phyloP scores from a whole-genome alignment of 495 filamentous ascomycete species.

The Aspergillus diversus region DNA sequence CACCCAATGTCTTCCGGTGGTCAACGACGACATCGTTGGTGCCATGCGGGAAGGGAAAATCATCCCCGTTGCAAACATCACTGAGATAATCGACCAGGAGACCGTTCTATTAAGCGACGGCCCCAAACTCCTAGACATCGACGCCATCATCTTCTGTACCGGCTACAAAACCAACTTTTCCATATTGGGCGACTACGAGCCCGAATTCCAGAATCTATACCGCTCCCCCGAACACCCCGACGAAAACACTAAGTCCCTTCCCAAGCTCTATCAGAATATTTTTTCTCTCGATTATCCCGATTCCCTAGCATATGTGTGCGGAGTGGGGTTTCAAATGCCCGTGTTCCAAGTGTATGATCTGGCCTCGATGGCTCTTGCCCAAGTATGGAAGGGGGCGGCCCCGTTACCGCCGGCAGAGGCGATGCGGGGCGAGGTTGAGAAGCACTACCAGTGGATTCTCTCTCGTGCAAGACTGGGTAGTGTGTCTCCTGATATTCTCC shows the following conservation, averaged over 20 bases:
- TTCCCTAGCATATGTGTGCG: conserved; percentile 30
- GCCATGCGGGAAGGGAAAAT: neutral
- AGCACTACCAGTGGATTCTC: conserved; percentile 36
- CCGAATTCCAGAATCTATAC: neutral
- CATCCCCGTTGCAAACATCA: neutral
- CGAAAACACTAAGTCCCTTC: conserved; percentile 16
- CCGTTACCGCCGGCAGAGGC: conserved; percentile 25
- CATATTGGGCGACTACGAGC: conserved; percentile 11
- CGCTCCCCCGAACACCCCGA: neutral
- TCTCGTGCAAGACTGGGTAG: conserved; percentile 16
- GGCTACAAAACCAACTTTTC: conserved; percentile 22
- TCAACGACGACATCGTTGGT: neutral
- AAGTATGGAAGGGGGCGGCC: conserved; percentile 29
- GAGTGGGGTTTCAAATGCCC: conserved; percentile 27
- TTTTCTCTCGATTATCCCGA: conserved; percentile 41
- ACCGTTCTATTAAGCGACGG: conserved; percentile 11
- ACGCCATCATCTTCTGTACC: conserved; percentile 24
- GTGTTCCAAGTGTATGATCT: conserved; percentile 40
- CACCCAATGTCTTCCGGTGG: neutral
- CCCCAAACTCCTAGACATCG: conserved; percentile 11
- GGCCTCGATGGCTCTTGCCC: conserved; percentile 39
- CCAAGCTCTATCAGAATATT: conserved; percentile 37
- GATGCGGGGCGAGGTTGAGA: conserved; percentile 34
- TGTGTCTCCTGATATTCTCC: conserved; percentile 16
- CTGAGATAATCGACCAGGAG: neutral